phyloP scores from a whole-genome alignment of 169 alveolate genomes.

The Plasmodium gonderi region DNA sequence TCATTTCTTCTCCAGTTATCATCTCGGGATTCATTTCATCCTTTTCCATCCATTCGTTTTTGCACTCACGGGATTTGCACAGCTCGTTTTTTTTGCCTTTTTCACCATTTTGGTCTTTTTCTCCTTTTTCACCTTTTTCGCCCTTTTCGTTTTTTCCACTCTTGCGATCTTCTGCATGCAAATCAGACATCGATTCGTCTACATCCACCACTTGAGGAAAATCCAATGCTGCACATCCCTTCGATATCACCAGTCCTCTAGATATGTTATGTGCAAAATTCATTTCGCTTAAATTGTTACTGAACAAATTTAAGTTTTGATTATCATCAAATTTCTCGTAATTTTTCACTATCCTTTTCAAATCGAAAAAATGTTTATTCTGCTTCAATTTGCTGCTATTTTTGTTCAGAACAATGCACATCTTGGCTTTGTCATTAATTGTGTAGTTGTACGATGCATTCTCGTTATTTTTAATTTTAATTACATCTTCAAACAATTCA shows the following conservation, averaged over 20 bases:
- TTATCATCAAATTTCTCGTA: constrained; percentile 13
- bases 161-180: not conserved
- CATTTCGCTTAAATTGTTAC: not conserved
- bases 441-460: not conserved
- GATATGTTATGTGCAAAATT: constrained; percentile 13
- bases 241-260: constrained; percentile 1
- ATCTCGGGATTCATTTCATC: not conserved
- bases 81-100: not conserved
- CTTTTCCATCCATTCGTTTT: too few species aligned
- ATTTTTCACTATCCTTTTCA: constrained; percentile 8
- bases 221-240: not conserved
- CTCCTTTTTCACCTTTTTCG: not conserved
- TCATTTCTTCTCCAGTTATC: not conserved
- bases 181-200: not conserved
- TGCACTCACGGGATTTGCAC: too few species aligned
- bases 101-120: not conserved
- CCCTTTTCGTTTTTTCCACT: not conserved
- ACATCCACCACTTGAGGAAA: too few species aligned
- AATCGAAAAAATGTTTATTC: constrained; percentile 34
- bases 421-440: constrained; percentile 2
- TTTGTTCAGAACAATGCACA: constrained; percentile 37
- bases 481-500: constrained; percentile 30
- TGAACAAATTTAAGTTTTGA: not conserved
- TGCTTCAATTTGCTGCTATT: constrained; percentile 6
- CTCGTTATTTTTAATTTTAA: constrained; percentile 25